Base-by-base conservation (phyloP, 768 basidiomycete species). In the Sistotremastrum niveocremeum region DNA sequence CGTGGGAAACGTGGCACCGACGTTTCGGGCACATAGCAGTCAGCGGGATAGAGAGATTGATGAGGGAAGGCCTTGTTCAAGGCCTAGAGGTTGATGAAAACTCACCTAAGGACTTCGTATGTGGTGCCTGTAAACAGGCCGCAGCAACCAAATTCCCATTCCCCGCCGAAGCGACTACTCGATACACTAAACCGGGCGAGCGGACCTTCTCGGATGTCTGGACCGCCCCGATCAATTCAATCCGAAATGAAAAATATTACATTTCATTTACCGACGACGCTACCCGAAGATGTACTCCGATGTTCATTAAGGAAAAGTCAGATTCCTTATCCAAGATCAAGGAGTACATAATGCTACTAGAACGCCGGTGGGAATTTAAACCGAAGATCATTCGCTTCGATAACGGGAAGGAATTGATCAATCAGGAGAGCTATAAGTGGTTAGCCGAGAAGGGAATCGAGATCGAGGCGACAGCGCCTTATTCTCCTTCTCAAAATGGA, bases 81-180 rank as follows among this genome's bases (percentile, higher is more conserved):
- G n/a, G n/a, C n/a, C n/a, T n/a, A n/a, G n/a, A n/a, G n/a, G n/a
- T n/a, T n/a, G n/a, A n/a, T n/a, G n/a, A n/a, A n/a, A n/a, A n/a
- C n/a, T n/a, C n/a, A n/a, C n/a, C n/a, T n/a, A n/a, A n/a, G n/a
- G n/a, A n/a, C n/a, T n/a, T n/a, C n/a, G n/a, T n/a, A n/a, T 75
- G 73, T 49, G 58, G 70, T 10, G 64, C 67, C 0, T 75, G 73
- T 40, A 52, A 65, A 1, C 67, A 66, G 45, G 70, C 62, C 1
- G 74, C 72, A 49, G 57, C 60, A 0, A 69, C 55, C 0, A 44
- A 58, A 0, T 63, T 65, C 46, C 54, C 65, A 0, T 59, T 59
- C 6, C 51, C 59, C 7, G 54, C 58, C 20, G 42, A 49, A 1
- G 40, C 56, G 12, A 58, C 60, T 1, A 54, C 62, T 4, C 52